phyloP scores from a whole-genome alignment of 495 filamentous ascomycete species.

The Daldinia caldariorum region DNA sequence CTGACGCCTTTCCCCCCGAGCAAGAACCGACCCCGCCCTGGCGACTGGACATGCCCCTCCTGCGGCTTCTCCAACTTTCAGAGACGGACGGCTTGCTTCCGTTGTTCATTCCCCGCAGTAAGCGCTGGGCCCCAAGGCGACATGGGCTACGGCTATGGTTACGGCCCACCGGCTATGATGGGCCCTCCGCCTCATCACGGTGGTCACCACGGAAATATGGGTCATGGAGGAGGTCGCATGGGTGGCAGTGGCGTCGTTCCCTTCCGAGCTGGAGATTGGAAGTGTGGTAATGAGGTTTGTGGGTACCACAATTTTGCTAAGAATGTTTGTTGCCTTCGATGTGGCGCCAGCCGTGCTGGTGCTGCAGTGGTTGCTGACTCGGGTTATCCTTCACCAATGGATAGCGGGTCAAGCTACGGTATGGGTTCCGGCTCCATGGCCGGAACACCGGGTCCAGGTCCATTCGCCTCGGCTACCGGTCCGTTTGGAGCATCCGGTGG shows the following conservation, averaged over 20 bases:
- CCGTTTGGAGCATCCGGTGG: slow-evolving; percentile 77
- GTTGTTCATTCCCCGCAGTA: slow-evolving; percentile 96
- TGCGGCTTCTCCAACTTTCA: slow-evolving; percentile 96
- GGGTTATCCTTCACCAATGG: slow-evolving; percentile 90
- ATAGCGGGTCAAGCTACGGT: slow-evolving; percentile 80
- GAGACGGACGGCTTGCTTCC: slow-evolving; percentile 96
- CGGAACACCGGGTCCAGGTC: slow-evolving; percentile 83
- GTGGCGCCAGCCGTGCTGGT: slow-evolving; percentile 90
- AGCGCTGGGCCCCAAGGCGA: slow-evolving; percentile 76
- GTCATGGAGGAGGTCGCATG: slow-evolving; percentile 75
- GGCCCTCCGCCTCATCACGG: slow-evolving; percentile 83
- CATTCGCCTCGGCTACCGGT: slow-evolving; percentile 74
- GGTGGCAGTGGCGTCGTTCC: slow-evolving; percentile 89
- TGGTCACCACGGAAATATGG: slow-evolving; percentile 77
- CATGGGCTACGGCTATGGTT: slow-evolving; percentile 77
- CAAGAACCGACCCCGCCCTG: slow-evolving; percentile 96
- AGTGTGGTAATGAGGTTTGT: slow-evolving; percentile 97
- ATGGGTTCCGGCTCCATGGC: slow-evolving; percentile 82
- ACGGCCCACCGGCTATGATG: slow-evolving; percentile 78
- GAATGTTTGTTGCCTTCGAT: slow-evolving; percentile 96
- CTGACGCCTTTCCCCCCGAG: slow-evolving; percentile 96
- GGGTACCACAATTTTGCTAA: slow-evolving; percentile 99
- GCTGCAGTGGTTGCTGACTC: slow-evolving; percentile 95
- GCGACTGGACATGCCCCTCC: slow-evolving; percentile 98
- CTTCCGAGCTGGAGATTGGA: slow-evolving; percentile 98